Base-by-base conservation (phyloP, 768 basidiomycete species). In the Pisolithus orientalis region DNA sequence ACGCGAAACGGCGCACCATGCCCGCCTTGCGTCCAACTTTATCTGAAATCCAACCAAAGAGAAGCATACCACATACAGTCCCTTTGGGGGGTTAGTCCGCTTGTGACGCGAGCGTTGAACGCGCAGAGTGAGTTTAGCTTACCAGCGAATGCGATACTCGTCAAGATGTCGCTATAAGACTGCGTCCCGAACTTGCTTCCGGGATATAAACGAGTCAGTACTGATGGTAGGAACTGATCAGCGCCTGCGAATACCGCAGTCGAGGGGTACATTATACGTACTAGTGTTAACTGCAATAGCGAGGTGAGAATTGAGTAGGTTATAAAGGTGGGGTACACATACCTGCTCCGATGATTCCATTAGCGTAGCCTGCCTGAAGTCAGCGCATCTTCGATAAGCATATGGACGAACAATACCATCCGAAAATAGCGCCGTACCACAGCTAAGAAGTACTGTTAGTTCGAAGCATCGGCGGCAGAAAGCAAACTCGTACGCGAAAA, bases 21-120 rank as follows among this genome's bases (percentile, higher is more conserved):
- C 91, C 91, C 59, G 85, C 86, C 62, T 94, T 94, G 46, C 86
- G 79, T 11, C 93, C 92, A 56, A 93, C 59, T 66, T 89, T 90
- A 66, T 94, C 93, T 16, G 87, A 88, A 54, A 93, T 73, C 64
- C 82, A 90, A 69, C 89, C 88, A 60, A 93, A 92, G 44, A 65
- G 56, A 37, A 93, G 69, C 89, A 90, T 92, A 34, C 94, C 92
- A 9, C 91, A 75, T n/a, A 95, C 70, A 6, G 85, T 89, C 13
- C 93, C 93, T 67, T 88, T 88, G 42, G 80, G 72, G 9, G 53
- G 87, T 65, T 61, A 82, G 84, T 70, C 90, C 85, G 29, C 80
- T 82, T 47, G 85, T 68, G 59, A 79, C 85, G 71, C 84, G 84
- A 56, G 84, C n/a, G 4, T 28, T 28, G 14, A 85, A 40, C 63